phyloP scores from a whole-genome alignment of 371 early-diverging fungal genomes.

The Mortierella sp. region DNA sequence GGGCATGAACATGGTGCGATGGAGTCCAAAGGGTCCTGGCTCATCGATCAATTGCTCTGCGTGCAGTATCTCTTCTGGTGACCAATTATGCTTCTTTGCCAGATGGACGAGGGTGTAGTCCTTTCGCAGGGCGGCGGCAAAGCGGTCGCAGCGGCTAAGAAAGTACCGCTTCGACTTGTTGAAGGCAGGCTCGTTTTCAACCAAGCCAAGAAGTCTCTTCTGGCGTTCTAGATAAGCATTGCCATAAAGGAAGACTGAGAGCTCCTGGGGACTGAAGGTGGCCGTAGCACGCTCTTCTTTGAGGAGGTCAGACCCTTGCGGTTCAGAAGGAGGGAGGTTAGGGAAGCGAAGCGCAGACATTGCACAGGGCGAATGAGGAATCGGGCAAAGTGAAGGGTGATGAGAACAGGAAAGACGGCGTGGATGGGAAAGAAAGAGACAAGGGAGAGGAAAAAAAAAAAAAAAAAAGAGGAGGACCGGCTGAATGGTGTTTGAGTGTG shows the following conservation, averaged over 20 bases:
- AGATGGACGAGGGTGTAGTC: constrained; percentile 66
- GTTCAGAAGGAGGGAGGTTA: constrained; percentile 61
- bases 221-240: constrained; percentile 60
- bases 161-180: constrained; percentile 69
- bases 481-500: neutral
- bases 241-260: constrained; percentile 65
- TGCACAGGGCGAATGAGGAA: neutral
- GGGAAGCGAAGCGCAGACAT: constrained; percentile 59
- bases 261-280: constrained; percentile 62
- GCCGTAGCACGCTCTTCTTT: constrained; percentile 65
- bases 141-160: constrained; percentile 60
- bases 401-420: neutral
- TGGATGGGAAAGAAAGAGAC: neutral
- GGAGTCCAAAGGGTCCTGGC: constrained; percentile 62
- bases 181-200: constrained; percentile 62
- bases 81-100: constrained; percentile 61
- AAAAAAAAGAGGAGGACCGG: neutral
- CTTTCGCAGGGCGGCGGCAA: constrained; percentile 59
- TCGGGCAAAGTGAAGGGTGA: neutral
- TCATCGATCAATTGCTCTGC: constrained; percentile 66
- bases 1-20: constrained; percentile 73
- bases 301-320: constrained; percentile 66
- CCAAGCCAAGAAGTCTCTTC: constrained; percentile 57
- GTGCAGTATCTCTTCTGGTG: constrained; percentile 57
- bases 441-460: neutral